Base-by-base conservation (phyloP, 192 early-diverging fungal genomes). In the Glomus cerebriforme region DNA sequence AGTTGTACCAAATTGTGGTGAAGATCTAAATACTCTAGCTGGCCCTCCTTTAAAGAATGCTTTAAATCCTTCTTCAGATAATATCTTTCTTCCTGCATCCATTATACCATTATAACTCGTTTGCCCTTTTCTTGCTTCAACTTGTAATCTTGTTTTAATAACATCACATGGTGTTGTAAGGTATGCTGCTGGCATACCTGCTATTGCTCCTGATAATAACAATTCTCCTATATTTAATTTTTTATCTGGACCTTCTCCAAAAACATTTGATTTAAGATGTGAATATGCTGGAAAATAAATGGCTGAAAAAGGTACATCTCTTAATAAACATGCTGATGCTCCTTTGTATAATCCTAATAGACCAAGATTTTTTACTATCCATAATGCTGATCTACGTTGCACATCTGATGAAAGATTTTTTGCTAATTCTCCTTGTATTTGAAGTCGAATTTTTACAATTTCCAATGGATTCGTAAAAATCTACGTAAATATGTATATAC, bases 391-490 rank as follows among this genome's bases (percentile, higher is more conserved):
- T 43, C 91, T 89, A 65, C 89, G 91, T 15, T 89, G 90, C 5
- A 83, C 69, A 9, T 64, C 43, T 10, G 62, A 70, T 19, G 84
- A 81, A 49, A 83, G 24, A 7, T 84, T 79, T 79, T 90, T 91
- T 64, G 91, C 88, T 59, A 91, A 84, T 83, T 95, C 93, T 80
- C 93, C 93, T 81, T 93, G 92, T 34, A 93, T 87, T 85, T 99
- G 97, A 75, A 99, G 90, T 70, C 96, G 93, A 85, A 99, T 99
- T 87, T 99, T 99, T 86, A 99, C 97, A 83, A 99, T 99, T 86
- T 99, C 97, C 77, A 99, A 83, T 35, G 97, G 97, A 78, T 99
- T 97, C 63, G 97, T 99, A 82, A 98, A 98, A 8, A 98, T 62
- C 81, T 82, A 71, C 17, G 19, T 29, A 39, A n/a, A 24, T 2